Evolutionary conservation across 495 filamentous ascomycete genomes (phyloP).

Genomic region (Pseudoneurospora amorphoporcata): DNA sequence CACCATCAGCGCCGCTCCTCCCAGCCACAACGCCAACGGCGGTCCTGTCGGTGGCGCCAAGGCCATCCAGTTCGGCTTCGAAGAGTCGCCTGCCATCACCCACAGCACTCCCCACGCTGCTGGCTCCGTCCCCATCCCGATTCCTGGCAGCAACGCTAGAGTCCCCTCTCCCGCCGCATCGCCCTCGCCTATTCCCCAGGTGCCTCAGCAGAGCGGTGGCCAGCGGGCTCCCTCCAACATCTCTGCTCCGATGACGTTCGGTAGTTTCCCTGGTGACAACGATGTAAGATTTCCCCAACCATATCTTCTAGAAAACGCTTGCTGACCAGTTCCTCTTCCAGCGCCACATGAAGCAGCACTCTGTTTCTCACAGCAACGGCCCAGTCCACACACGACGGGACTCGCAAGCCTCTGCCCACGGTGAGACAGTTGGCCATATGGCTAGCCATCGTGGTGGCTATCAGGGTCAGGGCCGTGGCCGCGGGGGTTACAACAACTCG

Average conservation of each 20-base stretch:
- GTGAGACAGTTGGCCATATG: conserved; percentile 56
- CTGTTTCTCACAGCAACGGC: conserved; percentile 42
- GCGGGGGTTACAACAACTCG: conserved; percentile 43
- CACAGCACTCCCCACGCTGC: conserved; percentile 47
- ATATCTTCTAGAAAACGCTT: background rate
- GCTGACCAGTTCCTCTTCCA: conserved; percentile 27
- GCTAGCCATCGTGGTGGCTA: conserved; percentile 39
- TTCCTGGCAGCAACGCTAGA: conserved; percentile 53
- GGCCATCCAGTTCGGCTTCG: conserved; percentile 65
- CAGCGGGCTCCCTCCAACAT: conserved; percentile 65
- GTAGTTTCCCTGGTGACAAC: conserved; percentile 65
- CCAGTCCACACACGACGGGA: conserved; percentile 70
- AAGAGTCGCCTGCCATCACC: conserved; percentile 59
- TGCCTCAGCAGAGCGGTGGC: conserved; percentile 73
- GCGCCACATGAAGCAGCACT: conserved; percentile 46
- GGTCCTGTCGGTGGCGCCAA: conserved; percentile 46
- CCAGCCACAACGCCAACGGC: conserved; percentile 66
- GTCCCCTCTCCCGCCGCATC: conserved; percentile 65
- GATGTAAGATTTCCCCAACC: conserved; percentile 47
- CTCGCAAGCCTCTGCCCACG: conserved; percentile 70
- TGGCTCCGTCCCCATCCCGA: conserved; percentile 53
- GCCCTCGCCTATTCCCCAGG: conserved; percentile 78
- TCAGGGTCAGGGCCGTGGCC: conserved; percentile 46
- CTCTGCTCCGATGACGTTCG: conserved; percentile 62
- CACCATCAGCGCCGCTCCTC: conserved; percentile 73